Base-by-base conservation (phyloP, 805 yeast species). In the Cyberlindnera suaveolens region DNA sequence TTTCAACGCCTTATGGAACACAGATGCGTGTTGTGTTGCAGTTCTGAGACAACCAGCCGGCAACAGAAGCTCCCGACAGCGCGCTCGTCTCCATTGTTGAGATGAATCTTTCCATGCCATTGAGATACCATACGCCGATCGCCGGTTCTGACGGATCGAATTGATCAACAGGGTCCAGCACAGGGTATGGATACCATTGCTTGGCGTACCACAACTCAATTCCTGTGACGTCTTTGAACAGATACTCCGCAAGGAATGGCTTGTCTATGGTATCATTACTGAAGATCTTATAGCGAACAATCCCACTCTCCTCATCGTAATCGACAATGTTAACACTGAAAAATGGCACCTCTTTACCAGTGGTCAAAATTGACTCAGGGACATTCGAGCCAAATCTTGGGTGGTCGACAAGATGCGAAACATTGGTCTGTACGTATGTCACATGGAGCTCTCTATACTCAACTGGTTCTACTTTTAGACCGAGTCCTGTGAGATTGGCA, bases 31-130 rank as follows among this genome's bases (percentile, higher is more conserved):
- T 54, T 0, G 58, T 56, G 38, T 64, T 64, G 26, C 41, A 42
- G 1, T 61, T 65, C 3, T 29, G 5, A 8, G 66, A 51, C 3
- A 74, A 62, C 36, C 72, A 53, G 1, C 67, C 72, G 4, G 79
- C 78, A 20, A 70, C 73, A 43, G 67, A 67, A 16, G 75, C 75
- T 19, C 78, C 78, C 1, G 73, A 68, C 26, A 74, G 50, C 1
- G 76, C 70, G 13, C 70, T 60, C 0, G 80, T 72, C 47, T 74
- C 80, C 78, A 74, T 71, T 0, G 78, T 74, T 43, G 75, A 69
- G 40, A 72, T 63, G 35, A 74, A 66, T 8, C 63, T 55, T 46
- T 74, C 80, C 58, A 74, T 71, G 1, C 65, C 59, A 46, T 70
- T 71, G 46, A 71, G 50, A 43, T 71, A 72, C 68, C 69, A 74